Evolutionary conservation across 257 asterid species (phyloP).

Genomic region (Rhazya stricta): DNA sequence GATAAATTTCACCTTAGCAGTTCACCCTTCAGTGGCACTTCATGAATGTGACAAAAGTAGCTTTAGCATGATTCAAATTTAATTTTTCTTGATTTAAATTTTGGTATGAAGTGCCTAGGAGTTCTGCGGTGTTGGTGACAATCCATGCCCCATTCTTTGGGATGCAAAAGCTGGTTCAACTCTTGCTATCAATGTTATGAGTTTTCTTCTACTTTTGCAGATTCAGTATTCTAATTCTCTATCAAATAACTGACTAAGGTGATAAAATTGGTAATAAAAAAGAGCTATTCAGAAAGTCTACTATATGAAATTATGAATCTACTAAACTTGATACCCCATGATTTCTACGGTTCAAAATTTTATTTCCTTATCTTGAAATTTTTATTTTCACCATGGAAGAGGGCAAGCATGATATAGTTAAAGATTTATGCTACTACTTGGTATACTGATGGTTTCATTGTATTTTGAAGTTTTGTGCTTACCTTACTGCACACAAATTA

Average conservation of each 20-base stretch:
- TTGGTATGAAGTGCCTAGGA: slow-evolving; percentile 59
- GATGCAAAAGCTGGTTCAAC: slow-evolving; percentile 74
- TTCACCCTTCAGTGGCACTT: not conserved
- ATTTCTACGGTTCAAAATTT: not conserved
- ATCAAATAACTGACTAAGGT: not conserved
- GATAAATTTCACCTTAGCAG: not conserved
- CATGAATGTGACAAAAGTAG: not conserved
- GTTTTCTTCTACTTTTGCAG: slow-evolving; percentile 10
- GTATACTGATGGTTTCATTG: not conserved
- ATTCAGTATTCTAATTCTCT: slow-evolving; percentile 15
- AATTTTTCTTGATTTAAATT: slow-evolving; percentile 18
- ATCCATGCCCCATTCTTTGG: slow-evolving; percentile 90
- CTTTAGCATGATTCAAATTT: not conserved
- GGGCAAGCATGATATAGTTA: not conserved
- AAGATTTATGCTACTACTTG: not conserved
- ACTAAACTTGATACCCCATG: not conserved
- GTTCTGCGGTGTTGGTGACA: slow-evolving; percentile 96
- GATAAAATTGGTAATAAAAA: not conserved
- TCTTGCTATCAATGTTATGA: slow-evolving; percentile 62
- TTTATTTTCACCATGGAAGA: not conserved
- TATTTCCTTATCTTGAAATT: not conserved
- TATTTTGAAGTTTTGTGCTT: not conserved
- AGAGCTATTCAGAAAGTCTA: not conserved
- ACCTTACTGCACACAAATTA: too few species aligned
- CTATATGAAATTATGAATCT: not conserved